Conservation (phyloP, 192 early-diverging fungal genomes). For the Mortierella claussenii region DNA sequence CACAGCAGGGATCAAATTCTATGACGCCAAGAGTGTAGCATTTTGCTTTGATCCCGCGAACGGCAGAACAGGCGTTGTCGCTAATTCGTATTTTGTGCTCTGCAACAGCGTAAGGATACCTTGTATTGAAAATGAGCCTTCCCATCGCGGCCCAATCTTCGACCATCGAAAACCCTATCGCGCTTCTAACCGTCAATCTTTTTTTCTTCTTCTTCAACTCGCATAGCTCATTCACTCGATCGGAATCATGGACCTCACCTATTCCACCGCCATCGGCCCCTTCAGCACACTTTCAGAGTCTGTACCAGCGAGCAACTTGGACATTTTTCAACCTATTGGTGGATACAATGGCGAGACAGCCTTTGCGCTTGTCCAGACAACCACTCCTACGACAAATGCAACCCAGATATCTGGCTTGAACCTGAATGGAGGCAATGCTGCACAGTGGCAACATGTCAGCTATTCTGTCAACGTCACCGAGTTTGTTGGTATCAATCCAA, state of each 20-base stretch:
- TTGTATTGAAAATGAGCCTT: too few species aligned
- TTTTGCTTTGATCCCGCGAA: neutral
- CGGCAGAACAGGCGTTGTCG: neutral
- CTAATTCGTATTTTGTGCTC: neutral
- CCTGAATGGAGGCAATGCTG: neutral
- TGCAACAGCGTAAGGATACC: neutral
- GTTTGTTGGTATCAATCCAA: neutral
- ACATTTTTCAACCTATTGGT: neutral
- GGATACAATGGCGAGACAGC: neutral
- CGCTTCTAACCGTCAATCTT: neutral
- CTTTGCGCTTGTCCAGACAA: constrained; percentile 2
- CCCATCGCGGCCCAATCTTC: too few species aligned
- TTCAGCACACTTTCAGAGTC: too few species aligned
- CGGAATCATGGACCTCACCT: neutral
- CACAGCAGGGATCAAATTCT: neutral
- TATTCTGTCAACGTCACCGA: neutral
- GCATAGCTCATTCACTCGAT: neutral
- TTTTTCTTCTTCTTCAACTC: neutral
- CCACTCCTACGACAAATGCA: neutral
- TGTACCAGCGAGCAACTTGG: neutral
- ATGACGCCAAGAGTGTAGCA: neutral
- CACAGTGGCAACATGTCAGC: neutral
- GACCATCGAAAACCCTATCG: too few species aligned
- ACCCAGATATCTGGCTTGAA: neutral
- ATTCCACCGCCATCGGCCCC: neutral